Evolutionary conservation across 495 filamentous ascomycete species (phyloP), one percentile per base, ranked within the genome.

Genomic region (Podospora didyma): DNA sequence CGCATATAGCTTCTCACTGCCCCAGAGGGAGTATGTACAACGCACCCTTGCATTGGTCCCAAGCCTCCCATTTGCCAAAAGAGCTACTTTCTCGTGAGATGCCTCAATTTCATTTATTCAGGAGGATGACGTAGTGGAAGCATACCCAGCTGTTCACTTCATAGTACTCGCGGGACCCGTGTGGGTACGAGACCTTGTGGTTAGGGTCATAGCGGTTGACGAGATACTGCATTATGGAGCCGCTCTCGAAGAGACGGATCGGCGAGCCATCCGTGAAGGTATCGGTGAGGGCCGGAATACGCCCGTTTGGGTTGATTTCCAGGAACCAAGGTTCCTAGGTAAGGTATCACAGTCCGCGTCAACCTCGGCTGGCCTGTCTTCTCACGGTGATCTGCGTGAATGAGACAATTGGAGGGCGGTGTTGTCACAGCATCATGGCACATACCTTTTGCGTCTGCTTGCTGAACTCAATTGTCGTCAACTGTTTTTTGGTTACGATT

Each of bases 271-370:
- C 87, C 1, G 68, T 61, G 64, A 87, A 83, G 11, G 80, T 84
- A 69, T 96, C 93, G 22, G 88, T 92, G 22, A 97, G 62, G 16
- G 92, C 92, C n/a, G 92, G 92, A 62, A 96, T 96, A 55, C 93
- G 89, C 62, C 92, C 92, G 66, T 97, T 96, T 51, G 92, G 92
- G 73, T 96, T 96, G 71, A 97, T 94, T 37, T 83, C 84, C 41
- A 96, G 80, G 76, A 93, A 97, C 89, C 89, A 95, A 1, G 75
- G 79, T 55, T 79, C 78, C 60, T 64, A n/a, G n/a, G n/a, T n/a
- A n/a, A n/a, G 34, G 17, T 31, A 4, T 31, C 26, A 31, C 45
- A 22, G 11, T 6, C 7, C 45, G 10, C 22, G 22, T 47, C 19
- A 47, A 47, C 20, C 21, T 37, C 2, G 34, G 9, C 34, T 37